Evolutionary conservation across 345 rosid species (phyloP).

Genomic region (Citrus sp.): DNA sequence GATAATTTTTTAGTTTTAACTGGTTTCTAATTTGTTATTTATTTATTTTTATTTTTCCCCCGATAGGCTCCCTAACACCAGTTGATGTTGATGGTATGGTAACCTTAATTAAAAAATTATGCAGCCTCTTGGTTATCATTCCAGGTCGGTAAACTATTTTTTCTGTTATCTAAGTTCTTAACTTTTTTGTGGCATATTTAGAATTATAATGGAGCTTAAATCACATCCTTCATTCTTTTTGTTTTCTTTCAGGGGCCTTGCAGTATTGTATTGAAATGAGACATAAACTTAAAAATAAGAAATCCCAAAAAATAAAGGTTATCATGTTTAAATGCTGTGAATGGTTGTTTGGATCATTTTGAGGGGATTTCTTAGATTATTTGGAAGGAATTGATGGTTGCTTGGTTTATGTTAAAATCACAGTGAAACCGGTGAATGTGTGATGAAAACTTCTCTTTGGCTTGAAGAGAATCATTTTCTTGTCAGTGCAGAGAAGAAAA

Average conservation of each 20-base stretch:
- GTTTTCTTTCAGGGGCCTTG: not conserved
- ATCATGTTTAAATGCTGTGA: not conserved
- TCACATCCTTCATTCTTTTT: not conserved
- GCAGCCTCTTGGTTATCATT: slow-evolving; percentile 73
- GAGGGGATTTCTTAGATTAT: not conserved
- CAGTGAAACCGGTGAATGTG: not conserved
- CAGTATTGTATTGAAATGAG: not conserved
- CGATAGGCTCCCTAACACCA: slow-evolving; percentile 43
- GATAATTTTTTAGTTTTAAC: not conserved
- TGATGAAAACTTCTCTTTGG: not conserved
- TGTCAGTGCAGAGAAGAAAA: not conserved
- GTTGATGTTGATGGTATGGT: slow-evolving; percentile 51
- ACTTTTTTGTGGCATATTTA: not conserved
- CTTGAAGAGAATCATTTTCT: not conserved
- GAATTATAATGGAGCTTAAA: not conserved
- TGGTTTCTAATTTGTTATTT: not conserved
- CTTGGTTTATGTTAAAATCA: not conserved
- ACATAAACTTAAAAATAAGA: not conserved
- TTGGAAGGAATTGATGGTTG: not conserved
- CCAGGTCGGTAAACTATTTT: slow-evolving; percentile 50
- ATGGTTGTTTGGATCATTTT: not conserved
- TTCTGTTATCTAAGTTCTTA: not conserved
- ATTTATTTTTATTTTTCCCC: not conserved
- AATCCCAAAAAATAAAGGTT: not conserved
- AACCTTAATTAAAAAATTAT: slow-evolving; percentile 58